phyloP scores from a whole-genome alignment of 768 basidiomycete species.

The Coprinopsis cinerea region DNA sequence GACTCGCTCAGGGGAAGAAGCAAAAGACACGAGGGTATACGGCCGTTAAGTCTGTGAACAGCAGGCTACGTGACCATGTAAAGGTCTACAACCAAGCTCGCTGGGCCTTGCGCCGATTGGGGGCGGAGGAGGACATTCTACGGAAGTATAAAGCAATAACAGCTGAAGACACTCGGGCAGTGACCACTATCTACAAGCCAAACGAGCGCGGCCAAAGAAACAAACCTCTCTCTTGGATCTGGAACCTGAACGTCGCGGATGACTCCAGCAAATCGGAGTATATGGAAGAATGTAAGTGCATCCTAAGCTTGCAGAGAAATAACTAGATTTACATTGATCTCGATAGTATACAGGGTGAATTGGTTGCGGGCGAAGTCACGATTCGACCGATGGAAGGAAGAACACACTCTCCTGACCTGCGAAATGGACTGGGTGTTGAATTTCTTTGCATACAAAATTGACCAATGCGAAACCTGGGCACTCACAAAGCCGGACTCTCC shows the following conservation, averaged over 20 bases:
- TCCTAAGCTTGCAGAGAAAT: too few species aligned
- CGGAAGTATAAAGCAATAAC: background rate
- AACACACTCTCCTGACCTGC: background rate
- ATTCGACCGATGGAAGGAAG: background rate
- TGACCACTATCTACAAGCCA: background rate
- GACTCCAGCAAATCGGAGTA: background rate
- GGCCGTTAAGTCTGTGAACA: background rate
- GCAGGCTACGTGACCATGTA: background rate
- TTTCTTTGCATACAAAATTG: too few species aligned
- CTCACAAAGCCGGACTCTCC: too few species aligned
- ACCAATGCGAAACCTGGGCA: too few species aligned
- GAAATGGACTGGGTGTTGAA: constrained; percentile 2
- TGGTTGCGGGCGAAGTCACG: constrained; percentile 2
- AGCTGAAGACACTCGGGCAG: background rate
- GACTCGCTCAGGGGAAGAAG: background rate
- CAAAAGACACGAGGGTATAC: background rate
- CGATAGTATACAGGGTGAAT: constrained; percentile 3
- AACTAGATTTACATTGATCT: background rate
- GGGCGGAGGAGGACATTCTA: background rate
- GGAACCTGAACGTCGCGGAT: background rate
- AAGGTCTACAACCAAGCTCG: background rate
- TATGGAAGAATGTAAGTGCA: background rate
- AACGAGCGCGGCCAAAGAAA: background rate
- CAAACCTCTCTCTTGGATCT: constrained; percentile 1
- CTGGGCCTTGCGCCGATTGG: background rate